Conservation (phyloP, 495 filamentous ascomycete species). For the Tetracladium marchalianum region DNA sequence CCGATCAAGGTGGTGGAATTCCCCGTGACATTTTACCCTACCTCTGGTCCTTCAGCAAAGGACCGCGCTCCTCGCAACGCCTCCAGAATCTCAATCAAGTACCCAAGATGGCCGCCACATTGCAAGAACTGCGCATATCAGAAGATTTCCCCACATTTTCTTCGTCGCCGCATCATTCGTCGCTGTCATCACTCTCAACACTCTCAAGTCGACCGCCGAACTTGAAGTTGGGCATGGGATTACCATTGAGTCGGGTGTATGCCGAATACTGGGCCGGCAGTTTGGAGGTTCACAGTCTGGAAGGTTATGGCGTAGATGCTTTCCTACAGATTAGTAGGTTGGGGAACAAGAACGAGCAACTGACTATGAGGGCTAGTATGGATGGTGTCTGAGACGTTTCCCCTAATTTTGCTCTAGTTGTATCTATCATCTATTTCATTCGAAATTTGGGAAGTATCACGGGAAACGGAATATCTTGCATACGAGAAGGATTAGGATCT, state of each 20-base stretch:
- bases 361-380: slow-evolving; percentile 79
- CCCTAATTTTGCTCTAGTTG: neutral
- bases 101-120: slow-evolving; percentile 86
- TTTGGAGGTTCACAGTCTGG: slow-evolving; percentile 83
- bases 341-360: slow-evolving; percentile 96
- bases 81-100: slow-evolving; percentile 78
- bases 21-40: slow-evolving; percentile 75
- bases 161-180: slow-evolving; percentile 32
- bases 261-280: slow-evolving; percentile 98
- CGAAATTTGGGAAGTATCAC: too few relatives aligned
- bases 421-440: too few relatives aligned
- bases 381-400: slow-evolving; percentile 59
- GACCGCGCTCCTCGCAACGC: slow-evolving; percentile 59
- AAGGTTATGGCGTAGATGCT: slow-evolving; percentile 95
- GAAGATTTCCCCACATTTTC: slow-evolving; percentile 9
- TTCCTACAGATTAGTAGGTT: slow-evolving; percentile 96
- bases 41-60: slow-evolving; percentile 94
- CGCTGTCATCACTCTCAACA: slow-evolving; percentile 66
- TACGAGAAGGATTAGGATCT: too few relatives aligned
- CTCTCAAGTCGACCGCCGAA: slow-evolving; percentile 77
- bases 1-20: slow-evolving; percentile 90
- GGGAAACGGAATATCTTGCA: too few relatives aligned
- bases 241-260: slow-evolving; percentile 91
- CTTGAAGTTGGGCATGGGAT: slow-evolving; percentile 81
- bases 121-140: slow-evolving; percentile 61